Base-by-base conservation (phyloP, 805 yeast genomes). In the Limtongozyma cylindracea region DNA sequence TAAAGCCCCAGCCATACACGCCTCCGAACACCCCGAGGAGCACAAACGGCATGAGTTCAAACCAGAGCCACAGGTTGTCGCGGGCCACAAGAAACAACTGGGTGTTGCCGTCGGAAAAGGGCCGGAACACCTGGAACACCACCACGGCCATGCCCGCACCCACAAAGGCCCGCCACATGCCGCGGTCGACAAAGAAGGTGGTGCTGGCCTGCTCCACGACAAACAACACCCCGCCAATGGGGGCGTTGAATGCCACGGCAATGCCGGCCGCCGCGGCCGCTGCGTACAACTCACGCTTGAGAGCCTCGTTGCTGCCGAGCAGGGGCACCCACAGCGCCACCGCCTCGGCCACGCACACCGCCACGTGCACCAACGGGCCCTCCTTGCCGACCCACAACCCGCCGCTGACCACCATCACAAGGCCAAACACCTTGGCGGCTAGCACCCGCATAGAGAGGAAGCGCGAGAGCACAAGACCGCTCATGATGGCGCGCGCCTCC, bases 351-450 rank as follows among this genome's bases (percentile, higher is more conserved):
- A 65, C 47, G 29, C 74, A 63, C 30, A 74, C 62, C 0, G 84
- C 57, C 4, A 77, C 60, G 39, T 78, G 91, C 13, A 74, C 82
- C 24, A 78, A 39, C 1, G 93, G 92, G 2, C 91, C 92, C 33
- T 77, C 93, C 34, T 65, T 67, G 5, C 93, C 92, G 5, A 72
- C 53, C 76, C 84, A 72, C 3, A 77, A 34, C 0, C 91, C 91
- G 1, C 76, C 61, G 12, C 80, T 66, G 4, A 72, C 68, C 10
- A 70, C 68, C 21, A 73, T 43, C 5, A 65, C 46, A 21, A 76
- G 43, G 3, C 80, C 73, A 1, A 49, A 19, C 3, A 60, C 45
- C 35, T 76, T 76, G 23, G 50, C 47, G 3, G 60, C 12, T n/a
- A 76, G 43, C 3, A 72, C 55, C 16, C 41, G 39, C 8, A 51